A percentile compares a stretch with the other conserved stretches of the same genome.
These are phyloP conservation scores for Salix brachista DNA, from an alignment of 345 rosid genomes.

Conservation along the genomic window DNA sequence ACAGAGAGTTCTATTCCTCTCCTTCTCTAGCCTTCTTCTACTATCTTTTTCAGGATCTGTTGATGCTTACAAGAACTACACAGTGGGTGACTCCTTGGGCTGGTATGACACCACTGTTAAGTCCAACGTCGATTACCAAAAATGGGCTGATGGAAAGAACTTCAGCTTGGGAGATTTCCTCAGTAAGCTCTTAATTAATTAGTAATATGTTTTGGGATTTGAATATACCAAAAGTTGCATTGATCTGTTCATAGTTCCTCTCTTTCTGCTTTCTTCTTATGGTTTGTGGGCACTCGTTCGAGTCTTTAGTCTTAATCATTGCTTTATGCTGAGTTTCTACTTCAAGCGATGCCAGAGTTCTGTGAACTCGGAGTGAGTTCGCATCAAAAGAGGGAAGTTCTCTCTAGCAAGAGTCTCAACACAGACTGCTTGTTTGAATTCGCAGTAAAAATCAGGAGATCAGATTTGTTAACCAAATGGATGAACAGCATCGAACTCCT, in stretches of 20 bases:
- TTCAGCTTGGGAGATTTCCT: conserved; percentile 94
- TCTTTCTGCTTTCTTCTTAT: not conserved
- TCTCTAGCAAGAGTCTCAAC: not conserved
- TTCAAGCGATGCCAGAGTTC: not conserved
- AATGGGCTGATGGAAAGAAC: conserved; percentile 70
- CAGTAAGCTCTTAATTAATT: conserved; percentile 35
- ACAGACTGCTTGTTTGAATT: not conserved
- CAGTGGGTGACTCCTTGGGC: conserved; percentile 78
- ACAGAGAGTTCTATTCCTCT: not conserved
- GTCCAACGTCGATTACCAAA: conserved; percentile 59
- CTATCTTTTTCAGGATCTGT: conserved; percentile 30
- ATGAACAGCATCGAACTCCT: not conserved
- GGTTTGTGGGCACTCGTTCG: not conserved
- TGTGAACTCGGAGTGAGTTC: not conserved
- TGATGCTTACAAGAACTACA: conserved; percentile 74
- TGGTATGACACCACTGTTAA: conserved; percentile 58
- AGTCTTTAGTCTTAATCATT: not conserved
- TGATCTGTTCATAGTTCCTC: not conserved
- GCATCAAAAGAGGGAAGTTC: not conserved
- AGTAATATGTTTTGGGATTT: not conserved
- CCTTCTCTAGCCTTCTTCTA: conserved; percentile 9
- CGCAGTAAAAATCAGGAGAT: not conserved
- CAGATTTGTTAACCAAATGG: not conserved
- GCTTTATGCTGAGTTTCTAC: not conserved
- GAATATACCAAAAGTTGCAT: not conserved